These are phyloP conservation scores for Coniella lustricola DNA, from an alignment of 2,329 filamentous ascomycete species.

Conservation along the genomic window DNA sequence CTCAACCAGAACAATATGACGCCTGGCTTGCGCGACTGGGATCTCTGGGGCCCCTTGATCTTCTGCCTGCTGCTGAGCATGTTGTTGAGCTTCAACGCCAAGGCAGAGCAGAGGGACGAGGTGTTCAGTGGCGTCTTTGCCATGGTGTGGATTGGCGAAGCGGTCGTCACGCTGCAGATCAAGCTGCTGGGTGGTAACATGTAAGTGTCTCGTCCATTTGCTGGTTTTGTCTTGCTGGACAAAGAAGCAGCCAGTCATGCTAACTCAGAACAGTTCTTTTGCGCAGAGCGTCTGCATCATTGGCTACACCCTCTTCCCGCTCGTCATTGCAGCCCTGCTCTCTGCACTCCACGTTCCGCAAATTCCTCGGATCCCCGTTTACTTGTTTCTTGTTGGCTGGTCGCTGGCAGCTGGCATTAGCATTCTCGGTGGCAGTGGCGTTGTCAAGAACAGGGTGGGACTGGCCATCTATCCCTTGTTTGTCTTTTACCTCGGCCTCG, in stretches of 20 bases:
- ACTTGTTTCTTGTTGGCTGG: conserved; percentile 83
- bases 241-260: too few relatives aligned
- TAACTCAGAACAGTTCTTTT: conserved; percentile 63
- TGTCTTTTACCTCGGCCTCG: conserved; percentile 89
- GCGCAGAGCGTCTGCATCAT: conserved; percentile 98
- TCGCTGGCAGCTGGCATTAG: conserved; percentile 92
- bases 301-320: conserved; percentile 93
- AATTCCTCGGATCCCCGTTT: conserved; percentile 82
- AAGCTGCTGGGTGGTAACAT: conserved; percentile 94
- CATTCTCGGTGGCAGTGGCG: conserved; percentile 89
- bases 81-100: conserved; percentile 76
- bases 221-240: conserved; percentile 15
- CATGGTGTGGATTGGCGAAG: conserved; percentile 94
- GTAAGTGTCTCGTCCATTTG: conserved; percentile 45
- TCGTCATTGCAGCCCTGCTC: conserved; percentile 86
- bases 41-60: conserved; percentile 93
- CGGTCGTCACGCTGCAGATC: conserved; percentile 95
- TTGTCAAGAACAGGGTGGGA: conserved; percentile 88
- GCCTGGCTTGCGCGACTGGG: conserved; percentile 89
- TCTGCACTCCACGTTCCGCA: conserved; percentile 74
- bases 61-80: conserved; percentile 87
- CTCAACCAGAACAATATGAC: conserved; percentile 67
- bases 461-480: conserved; percentile 93
- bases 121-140: conserved; percentile 97
- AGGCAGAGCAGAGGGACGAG: conserved; percentile 71